Percentiles rank a stretch among this genome's conserved stretches.
Conservation (phyloP, 345 rosid genomes). For the Erodium maritimum region DNA sequence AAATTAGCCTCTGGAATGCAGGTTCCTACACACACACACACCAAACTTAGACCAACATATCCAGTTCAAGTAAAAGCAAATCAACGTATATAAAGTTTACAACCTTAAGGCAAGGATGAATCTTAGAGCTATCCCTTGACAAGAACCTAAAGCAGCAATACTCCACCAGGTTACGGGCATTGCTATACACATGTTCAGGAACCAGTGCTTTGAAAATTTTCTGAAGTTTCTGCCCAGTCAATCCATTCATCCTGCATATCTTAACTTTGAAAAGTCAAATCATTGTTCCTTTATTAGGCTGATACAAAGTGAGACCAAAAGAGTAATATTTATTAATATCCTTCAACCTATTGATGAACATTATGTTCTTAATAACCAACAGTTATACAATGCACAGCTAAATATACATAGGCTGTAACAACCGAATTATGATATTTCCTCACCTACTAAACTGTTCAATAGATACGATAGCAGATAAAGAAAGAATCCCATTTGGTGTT, state of each 20-base stretch:
- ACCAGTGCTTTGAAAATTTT: slow-evolving; percentile 76
- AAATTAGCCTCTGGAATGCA: slow-evolving; percentile 80
- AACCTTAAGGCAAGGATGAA: slow-evolving; percentile 87
- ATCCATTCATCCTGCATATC: slow-evolving; percentile 85
- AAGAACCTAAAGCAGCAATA: slow-evolving; percentile 91
- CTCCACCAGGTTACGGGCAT: slow-evolving; percentile 74
- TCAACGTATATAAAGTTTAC: slow-evolving; percentile 3
- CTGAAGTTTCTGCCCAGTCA: slow-evolving; percentile 73
- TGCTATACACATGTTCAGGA: slow-evolving; percentile 37
- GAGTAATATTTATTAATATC: not conserved
- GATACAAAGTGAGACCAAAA: not conserved
- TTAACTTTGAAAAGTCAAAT: slow-evolving; percentile 29
- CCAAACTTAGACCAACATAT: not conserved
- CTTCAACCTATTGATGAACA: not conserved
- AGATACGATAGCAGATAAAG: slow-evolving; percentile 64
- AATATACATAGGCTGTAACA: not conserved
- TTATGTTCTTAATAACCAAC: too few species aligned
- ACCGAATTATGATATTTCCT: slow-evolving; percentile 1
- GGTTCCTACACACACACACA: slow-evolving; percentile 46
- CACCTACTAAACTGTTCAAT: slow-evolving; percentile 98
- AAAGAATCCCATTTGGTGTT: slow-evolving; percentile 53
- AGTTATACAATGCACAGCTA: not conserved
- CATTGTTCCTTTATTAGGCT: slow-evolving; percentile 19
- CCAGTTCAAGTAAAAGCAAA: slow-evolving; percentile 1
- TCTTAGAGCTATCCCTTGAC: slow-evolving; percentile 62